A percentile compares a stretch with the other conserved stretches of the same genome.
These are phyloP conservation scores for Gentiana straminea DNA, from an alignment of 257 asterid species.

Conservation along the genomic window DNA sequence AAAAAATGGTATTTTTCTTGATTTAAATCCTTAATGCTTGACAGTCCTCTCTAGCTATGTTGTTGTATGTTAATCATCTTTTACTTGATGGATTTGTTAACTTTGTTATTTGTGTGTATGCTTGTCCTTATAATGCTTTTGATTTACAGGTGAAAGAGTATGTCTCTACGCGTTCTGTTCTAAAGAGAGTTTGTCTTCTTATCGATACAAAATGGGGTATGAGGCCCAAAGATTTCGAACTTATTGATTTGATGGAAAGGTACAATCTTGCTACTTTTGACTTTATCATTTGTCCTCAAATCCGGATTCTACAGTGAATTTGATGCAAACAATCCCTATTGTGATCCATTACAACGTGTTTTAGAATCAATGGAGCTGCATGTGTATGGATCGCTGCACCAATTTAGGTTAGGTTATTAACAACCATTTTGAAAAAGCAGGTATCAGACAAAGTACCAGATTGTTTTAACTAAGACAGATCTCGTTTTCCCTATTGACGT, in stretches of 20 bases:
- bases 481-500: slow-evolving; percentile 81
- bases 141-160: slow-evolving; percentile 88
- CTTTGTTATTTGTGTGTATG: too few species aligned
- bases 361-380: neutral
- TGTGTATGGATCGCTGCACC: neutral
- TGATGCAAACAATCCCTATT: neutral
- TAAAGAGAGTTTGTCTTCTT: slow-evolving; percentile 84
- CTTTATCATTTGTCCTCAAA: too few species aligned
- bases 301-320: neutral
- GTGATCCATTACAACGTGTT: neutral
- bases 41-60: neutral
- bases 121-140: slow-evolving; percentile 4
- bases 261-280: slow-evolving; percentile 5
- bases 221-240: slow-evolving; percentile 89
- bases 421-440: slow-evolving; percentile 17
- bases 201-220: slow-evolving; percentile 98
- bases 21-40: neutral
- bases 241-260: slow-evolving; percentile 95
- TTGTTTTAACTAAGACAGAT: slow-evolving; percentile 91
- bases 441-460: slow-evolving; percentile 74
- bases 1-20: too few species aligned
- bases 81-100: neutral
- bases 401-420: neutral
- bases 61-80: neutral
- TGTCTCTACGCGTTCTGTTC: slow-evolving; percentile 64